Base-by-base conservation (phyloP, 2,329 filamentous ascomycete genomes). In the Aureobasidium sp. region DNA sequence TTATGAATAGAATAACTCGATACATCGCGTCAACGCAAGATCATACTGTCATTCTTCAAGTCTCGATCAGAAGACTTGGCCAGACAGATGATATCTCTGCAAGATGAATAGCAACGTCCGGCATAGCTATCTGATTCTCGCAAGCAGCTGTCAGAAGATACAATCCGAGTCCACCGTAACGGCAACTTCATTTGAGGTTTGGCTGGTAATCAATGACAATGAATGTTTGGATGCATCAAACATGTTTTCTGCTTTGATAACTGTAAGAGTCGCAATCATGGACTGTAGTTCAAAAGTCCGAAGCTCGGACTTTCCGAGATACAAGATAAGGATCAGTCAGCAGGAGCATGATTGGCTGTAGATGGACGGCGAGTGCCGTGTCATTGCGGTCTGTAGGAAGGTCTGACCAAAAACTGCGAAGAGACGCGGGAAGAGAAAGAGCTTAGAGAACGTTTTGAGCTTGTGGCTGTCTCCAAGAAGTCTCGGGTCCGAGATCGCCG, bases 401-500 rank as follows among this genome's bases (percentile, higher is more conserved):
- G n/a, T 32, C 32, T 49, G 39, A 29, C n/a, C 30, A 8, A 25
- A 48, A 48, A 49, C 25, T 27, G 55, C 6, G 25, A 21, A 48
- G 37, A 39, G 6, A 32, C 16, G 30, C 16, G n/a, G 11, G 7
- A 2, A 25, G 9, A 49, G 21, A 6, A 13, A 3, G 10, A 3
- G 14, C 45, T 39, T 39, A 59, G 29, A 34, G 55, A 49, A 59
- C 44, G 44, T 29, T 4, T 2, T 11, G n/a, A 5, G 6, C 4
- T 41, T 13, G 5, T 29, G 42, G 34, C 39, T 49, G 42, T 8
- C 42, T 13, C 5, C 8, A 14, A 25, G 21, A 41, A 50, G 57
- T 50, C 45, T 59, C 57, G 57, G 54, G 30, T 37, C 57, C 57
- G 57, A 59, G 34, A 34, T 59, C 57, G 57, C 57, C 45, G 44